Conservation (phyloP, 257 asterid genomes). For the Jaltomata sinuosa region DNA sequence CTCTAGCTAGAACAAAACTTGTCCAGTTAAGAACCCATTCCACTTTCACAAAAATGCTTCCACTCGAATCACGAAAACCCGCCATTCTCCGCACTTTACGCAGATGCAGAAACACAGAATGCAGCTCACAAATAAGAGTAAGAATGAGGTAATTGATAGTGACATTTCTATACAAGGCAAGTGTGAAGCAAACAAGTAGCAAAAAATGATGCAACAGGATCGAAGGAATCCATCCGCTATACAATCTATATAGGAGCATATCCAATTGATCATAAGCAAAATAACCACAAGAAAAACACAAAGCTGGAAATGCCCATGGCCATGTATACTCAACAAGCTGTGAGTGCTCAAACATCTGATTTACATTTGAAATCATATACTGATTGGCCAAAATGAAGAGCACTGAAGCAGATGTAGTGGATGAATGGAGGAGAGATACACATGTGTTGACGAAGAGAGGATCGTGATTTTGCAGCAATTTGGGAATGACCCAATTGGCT, state of each 20-base stretch:
- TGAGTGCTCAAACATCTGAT: slow-evolving; percentile 63
- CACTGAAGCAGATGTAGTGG: slow-evolving; percentile 59
- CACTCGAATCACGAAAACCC: slow-evolving; percentile 48
- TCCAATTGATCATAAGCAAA: slow-evolving; percentile 96
- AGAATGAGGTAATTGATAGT: slow-evolving; percentile 93
- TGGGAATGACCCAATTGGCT: slow-evolving; percentile 59
- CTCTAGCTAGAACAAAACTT: slow-evolving; percentile 51
- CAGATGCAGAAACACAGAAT: slow-evolving; percentile 57
- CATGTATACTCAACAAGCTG: slow-evolving; percentile 64
- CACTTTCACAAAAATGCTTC: slow-evolving; percentile 42
- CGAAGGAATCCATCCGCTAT: slow-evolving; percentile 73
- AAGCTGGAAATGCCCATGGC: slow-evolving; percentile 68
- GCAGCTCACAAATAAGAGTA: slow-evolving; percentile 89
- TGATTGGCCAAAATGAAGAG: slow-evolving; percentile 44
- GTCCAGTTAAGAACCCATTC: slow-evolving; percentile 85
- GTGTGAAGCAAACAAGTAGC: slow-evolving; percentile 82
- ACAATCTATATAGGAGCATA: slow-evolving; percentile 58
- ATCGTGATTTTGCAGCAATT: slow-evolving; percentile 38
- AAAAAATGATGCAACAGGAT: slow-evolving; percentile 77
- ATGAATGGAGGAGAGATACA: slow-evolving; percentile 86
- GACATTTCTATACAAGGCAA: slow-evolving; percentile 69
- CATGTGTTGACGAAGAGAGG: slow-evolving; percentile 80
- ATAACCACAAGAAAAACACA: slow-evolving; percentile 80
- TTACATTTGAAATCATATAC: slow-evolving; percentile 17
- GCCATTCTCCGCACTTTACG: slow-evolving; percentile 76